Base-by-base conservation (phyloP, 345 rosid genomes). In the Aethionema arabicum region DNA sequence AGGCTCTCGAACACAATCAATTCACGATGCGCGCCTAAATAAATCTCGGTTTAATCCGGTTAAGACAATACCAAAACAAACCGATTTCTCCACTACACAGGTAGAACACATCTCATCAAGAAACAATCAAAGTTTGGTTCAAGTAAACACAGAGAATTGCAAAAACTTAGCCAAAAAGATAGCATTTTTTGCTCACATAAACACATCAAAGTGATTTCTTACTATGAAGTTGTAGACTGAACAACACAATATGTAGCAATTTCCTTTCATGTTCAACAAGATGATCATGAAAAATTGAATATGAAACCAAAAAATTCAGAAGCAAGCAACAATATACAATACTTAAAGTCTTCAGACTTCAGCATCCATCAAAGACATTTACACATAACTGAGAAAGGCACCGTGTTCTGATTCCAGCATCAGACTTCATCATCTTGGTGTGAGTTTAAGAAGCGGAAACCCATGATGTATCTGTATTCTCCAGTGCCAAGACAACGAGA, bases 401-500 rank as follows among this genome's bases (percentile, higher is more conserved):
- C 31, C 14, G 56, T 31, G 14, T 11, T 11, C 27, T 7, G 11
- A 40, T 48, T 48, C 14, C 44, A 32, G 7, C 9, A 50, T 61
- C 38, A 21, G 2, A 39, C 56, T 16, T 61, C 38, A 41, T 11
- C 15, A 43, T 49, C 66, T 4, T 65, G 71, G 12, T 72, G 43
- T 37, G 47, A 76, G 45, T 78, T 73, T 71, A 80, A 75, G 75
- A 87, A 85, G 9, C 78, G 77, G 73, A 85, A 85, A 41, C 92
- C 92, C 87, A 78, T 83, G 15, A 69, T 65, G 39, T 71, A 59
- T 59, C 87, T 82, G 55, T 80, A 82, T 69, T 82, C 90, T 37
- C 90, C 90, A 0, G 92, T 83, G 47, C 92, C 92, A 14, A 82
- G 79, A 73, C 95, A 90, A 15, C 90, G 90, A 37, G 83, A 74